phyloP scores from a whole-genome alignment of 2,329 filamentous ascomycete species.

The Verticillium isaacii region DNA sequence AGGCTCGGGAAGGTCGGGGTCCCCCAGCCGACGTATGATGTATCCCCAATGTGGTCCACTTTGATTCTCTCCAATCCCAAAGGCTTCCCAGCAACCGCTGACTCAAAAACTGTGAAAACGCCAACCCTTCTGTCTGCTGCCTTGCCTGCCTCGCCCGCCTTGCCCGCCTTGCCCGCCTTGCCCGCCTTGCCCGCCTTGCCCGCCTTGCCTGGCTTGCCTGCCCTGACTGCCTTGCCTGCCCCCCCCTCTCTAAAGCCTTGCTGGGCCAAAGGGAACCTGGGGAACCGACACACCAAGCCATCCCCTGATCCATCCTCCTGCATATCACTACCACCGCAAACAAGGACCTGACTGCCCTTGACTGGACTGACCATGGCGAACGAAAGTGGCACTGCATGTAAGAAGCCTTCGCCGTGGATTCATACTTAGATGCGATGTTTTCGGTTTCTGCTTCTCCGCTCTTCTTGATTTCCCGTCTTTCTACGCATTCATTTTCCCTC shows the following conservation, averaged over 20 bases:
- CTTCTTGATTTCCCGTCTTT: neutral
- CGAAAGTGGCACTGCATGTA: slow-evolving; percentile 12
- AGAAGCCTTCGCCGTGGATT: slow-evolving; percentile 3
- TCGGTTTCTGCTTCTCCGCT: neutral
- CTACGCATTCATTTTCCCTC: neutral
- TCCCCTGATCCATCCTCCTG: neutral
- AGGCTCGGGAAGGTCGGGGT: neutral
- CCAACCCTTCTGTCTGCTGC: neutral
- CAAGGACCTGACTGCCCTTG: slow-evolving; percentile 1
- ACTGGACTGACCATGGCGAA: slow-evolving; percentile 12
- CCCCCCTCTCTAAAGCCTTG: neutral
- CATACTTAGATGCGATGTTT: neutral
- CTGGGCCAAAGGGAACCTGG: neutral
- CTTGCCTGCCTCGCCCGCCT: neutral
- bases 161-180: neutral
- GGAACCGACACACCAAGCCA: neutral
- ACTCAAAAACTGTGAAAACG: neutral
- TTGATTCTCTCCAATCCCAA: neutral
- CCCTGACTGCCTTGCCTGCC: neutral
- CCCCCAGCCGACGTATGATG: neutral
- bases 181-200: neutral
- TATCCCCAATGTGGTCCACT: neutral
- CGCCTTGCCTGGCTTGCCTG: too few relatives aligned
- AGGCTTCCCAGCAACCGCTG: neutral
- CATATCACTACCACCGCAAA: neutral